phyloP scores from a whole-genome alignment of 2,329 filamentous ascomycete genomes.

The Ceratocystis cacaofunesta region DNA sequence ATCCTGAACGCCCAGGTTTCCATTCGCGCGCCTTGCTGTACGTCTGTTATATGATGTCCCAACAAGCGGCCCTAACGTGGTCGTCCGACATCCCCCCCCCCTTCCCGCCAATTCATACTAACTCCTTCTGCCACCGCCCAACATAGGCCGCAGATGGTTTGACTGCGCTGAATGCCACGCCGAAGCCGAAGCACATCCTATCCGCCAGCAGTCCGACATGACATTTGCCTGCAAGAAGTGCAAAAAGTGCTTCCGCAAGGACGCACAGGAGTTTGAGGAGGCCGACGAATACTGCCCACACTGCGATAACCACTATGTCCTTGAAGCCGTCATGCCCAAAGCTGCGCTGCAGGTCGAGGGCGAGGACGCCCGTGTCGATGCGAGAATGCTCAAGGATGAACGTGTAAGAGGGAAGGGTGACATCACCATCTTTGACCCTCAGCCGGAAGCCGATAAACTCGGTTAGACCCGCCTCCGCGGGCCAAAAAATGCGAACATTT shows the following conservation, averaged over 20 bases:
- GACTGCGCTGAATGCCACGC: slow-evolving; percentile 91
- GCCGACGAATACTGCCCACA: slow-evolving; percentile 97
- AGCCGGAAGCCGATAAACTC: slow-evolving; percentile 57
- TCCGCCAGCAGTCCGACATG: slow-evolving; percentile 74
- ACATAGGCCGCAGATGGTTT: slow-evolving; percentile 83
- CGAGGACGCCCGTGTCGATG: slow-evolving; percentile 74
- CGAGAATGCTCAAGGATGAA: slow-evolving; percentile 86
- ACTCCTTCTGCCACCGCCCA: neutral
- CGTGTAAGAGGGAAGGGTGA: slow-evolving; percentile 46
- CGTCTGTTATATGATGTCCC: slow-evolving; percentile 22
- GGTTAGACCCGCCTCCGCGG: slow-evolving; percentile 38
- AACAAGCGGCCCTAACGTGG: neutral
- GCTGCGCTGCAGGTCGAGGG: slow-evolving; percentile 75
- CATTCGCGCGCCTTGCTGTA: slow-evolving; percentile 92
- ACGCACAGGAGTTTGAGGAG: slow-evolving; percentile 83
- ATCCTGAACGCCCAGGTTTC: slow-evolving; percentile 94
- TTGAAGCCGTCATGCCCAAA: slow-evolving; percentile 76
- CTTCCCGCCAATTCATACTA: neutral
- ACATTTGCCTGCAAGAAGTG: slow-evolving; percentile 97
- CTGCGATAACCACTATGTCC: slow-evolving; percentile 95
- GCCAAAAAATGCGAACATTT: no score
- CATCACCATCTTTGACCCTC: slow-evolving; percentile 60
- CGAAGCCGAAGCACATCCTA: slow-evolving; percentile 62
- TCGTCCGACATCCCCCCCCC: neutral
- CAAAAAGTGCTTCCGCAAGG: slow-evolving; percentile 94